Conservation (phyloP, 805 yeast genomes). For the Schwanniomyces vanrijiae region DNA sequence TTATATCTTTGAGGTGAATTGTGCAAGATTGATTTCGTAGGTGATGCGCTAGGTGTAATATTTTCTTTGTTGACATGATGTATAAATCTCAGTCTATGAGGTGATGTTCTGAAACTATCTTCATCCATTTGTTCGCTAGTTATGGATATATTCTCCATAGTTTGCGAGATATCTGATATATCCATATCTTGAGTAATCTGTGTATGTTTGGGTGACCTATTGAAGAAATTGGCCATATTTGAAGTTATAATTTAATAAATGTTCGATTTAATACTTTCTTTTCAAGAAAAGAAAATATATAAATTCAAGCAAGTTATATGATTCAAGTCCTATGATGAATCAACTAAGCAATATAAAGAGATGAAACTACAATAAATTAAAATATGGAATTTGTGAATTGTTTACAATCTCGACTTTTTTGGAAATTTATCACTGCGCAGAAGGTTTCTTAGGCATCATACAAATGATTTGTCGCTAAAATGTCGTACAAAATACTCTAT, state of each 20-base stretch:
- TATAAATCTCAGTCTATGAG: slow-evolving; percentile 8
- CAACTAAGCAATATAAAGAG: not conserved
- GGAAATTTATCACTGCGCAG: not conserved
- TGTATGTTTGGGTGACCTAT: slow-evolving; percentile 12
- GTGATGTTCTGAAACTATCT: slow-evolving; percentile 24
- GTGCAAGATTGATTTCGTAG: slow-evolving; percentile 37
- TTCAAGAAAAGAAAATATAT: not conserved
- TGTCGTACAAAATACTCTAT: not conserved
- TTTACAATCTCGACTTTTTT: not conserved
- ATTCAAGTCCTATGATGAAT: not conserved
- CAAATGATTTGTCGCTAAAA: not conserved
- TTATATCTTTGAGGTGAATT: slow-evolving; percentile 20
- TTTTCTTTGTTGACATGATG: slow-evolving; percentile 32
- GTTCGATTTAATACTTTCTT: not conserved
- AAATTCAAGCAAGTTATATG: not conserved
- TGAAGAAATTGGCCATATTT: slow-evolving; percentile 7
- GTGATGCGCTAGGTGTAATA: slow-evolving; percentile 35
- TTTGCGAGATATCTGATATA: slow-evolving; percentile 39
- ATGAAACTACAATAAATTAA: not conserved
- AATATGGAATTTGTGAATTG: not conserved
- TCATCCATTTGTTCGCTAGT: slow-evolving; percentile 37
- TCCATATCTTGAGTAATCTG: slow-evolving; percentile 9
- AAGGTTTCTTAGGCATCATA: not conserved
- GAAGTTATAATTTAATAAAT: not conserved
- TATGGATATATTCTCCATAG: slow-evolving; percentile 44